Conservation (phyloP, 805 yeast species). For the Wickerhamiella bombiphila region DNA sequence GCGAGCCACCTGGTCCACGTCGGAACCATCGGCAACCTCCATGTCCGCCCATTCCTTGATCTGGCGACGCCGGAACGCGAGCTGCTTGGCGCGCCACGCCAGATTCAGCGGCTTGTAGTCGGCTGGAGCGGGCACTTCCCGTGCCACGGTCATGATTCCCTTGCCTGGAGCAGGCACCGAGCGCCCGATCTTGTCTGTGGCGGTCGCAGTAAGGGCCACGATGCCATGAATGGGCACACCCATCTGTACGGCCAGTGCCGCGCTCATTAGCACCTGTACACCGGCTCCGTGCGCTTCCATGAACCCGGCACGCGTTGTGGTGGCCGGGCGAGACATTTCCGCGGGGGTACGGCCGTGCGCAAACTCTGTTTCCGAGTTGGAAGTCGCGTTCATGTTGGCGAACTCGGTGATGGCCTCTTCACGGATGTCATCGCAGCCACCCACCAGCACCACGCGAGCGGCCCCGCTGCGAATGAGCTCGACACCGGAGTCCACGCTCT, state of each 20-base stretch:
- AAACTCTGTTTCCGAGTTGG: conserved; percentile 73
- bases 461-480: conserved; percentile 87
- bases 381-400: conserved; percentile 97
- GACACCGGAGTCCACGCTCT: conserved; percentile 90
- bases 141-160: conserved; percentile 96
- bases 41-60: conserved; percentile 71
- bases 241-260: conserved; percentile 87
- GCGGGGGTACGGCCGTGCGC: conserved; percentile 95
- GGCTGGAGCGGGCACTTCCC: conserved; percentile 75
- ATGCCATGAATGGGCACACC: conserved; percentile 98
- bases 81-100: conserved; percentile 86
- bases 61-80: conserved; percentile 62
- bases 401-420: conserved; percentile 98
- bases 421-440: conserved; percentile 99
- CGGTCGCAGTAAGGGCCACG: conserved; percentile 88
- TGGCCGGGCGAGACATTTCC: conserved; percentile 98
- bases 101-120: conserved; percentile 41
- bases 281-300: conserved; percentile 99
- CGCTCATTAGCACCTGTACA: conserved; percentile 91
- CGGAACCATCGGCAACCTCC: conserved; percentile 59
- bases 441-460: conserved; percentile 92
- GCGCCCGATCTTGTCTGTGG: conserved; percentile 96
- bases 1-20: conserved; percentile 72
- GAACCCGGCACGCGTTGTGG: conserved; percentile 91
- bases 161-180: conserved; percentile 99